Evolutionary conservation across 1,284 basidiomycete genomes (phyloP).

Genomic region (Boletus smithii): DNA sequence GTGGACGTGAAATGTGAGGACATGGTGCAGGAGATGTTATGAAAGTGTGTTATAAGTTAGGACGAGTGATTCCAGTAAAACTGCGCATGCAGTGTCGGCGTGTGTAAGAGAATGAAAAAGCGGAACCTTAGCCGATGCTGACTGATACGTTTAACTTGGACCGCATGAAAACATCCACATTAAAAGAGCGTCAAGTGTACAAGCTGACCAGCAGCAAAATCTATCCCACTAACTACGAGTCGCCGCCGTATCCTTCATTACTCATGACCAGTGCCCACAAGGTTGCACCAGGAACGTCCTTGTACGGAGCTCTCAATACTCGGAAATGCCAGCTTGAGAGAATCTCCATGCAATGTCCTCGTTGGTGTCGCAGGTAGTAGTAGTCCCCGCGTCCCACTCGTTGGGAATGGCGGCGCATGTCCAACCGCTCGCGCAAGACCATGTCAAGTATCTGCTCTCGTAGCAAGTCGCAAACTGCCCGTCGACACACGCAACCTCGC

Average conservation of each 20-base stretch:
- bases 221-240: too few relatives aligned
- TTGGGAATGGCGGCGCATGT: slow-evolving; percentile 18
- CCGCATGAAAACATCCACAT: too few relatives aligned
- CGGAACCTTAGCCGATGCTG: neutral
- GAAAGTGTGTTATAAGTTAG: slow-evolving; percentile 20
- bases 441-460: neutral
- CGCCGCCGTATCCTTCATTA: too few relatives aligned
- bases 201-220: too few relatives aligned
- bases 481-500: slow-evolving; percentile 17
- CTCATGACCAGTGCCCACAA: too few relatives aligned
- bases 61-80: slow-evolving; percentile 1
- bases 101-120: neutral
- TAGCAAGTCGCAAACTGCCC: slow-evolving; percentile 12
- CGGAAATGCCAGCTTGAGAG: neutral
- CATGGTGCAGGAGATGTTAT: slow-evolving; percentile 42
- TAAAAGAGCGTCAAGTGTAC: too few relatives aligned
- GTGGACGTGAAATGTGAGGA: slow-evolving; percentile 62
- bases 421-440: slow-evolving; percentile 15
- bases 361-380: slow-evolving; percentile 16
- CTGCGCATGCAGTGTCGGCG: slow-evolving; percentile 25
- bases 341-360: slow-evolving; percentile 12
- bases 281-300: too few relatives aligned
- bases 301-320: neutral
- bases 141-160: too few relatives aligned
- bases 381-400: slow-evolving; percentile 21